These are phyloP conservation scores for Rosa rugosa DNA, from an alignment of 306 rosid genomes.

Conservation along the genomic window DNA sequence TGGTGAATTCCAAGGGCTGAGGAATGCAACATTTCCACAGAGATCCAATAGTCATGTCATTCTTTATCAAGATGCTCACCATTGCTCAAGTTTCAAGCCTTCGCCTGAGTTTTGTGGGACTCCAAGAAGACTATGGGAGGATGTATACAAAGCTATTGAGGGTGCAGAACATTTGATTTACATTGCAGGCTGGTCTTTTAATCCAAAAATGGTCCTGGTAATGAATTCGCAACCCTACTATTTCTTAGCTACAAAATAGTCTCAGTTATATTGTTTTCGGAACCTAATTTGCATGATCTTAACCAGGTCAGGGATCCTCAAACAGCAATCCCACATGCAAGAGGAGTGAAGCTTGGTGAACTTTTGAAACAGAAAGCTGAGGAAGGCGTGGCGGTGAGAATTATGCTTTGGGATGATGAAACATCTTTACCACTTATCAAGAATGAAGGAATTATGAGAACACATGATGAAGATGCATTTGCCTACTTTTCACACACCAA, in stretches of 20 bases:
- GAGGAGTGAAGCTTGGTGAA: constrained; percentile 83
- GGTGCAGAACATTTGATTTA: constrained; percentile 74
- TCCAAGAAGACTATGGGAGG: constrained; percentile 85
- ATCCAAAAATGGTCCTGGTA: constrained; percentile 84
- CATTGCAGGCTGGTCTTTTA: constrained; percentile 96
- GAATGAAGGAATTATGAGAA: constrained; percentile 81
- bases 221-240: constrained; percentile 10
- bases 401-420: constrained; percentile 94
- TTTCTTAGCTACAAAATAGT: not conserved
- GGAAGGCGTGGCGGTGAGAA: constrained; percentile 88
- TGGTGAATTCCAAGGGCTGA: constrained; percentile 69
- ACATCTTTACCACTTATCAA: constrained; percentile 76
- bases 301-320: constrained; percentile 79
- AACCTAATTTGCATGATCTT: constrained; percentile 9
- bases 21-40: constrained; percentile 68
- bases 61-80: constrained; percentile 94
- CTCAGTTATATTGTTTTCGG: not conserved
- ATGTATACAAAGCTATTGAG: constrained; percentile 86
- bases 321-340: constrained; percentile 71
- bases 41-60: constrained; percentile 77
- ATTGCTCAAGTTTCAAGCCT: constrained; percentile 66
- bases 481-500: constrained; percentile 65
- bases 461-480: constrained; percentile 81
- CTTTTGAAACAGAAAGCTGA: constrained; percentile 79
- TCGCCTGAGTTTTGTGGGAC: constrained; percentile 47